Base-by-base conservation (phyloP, 257 asterid genomes). In the Gardenia jasminoides region DNA sequence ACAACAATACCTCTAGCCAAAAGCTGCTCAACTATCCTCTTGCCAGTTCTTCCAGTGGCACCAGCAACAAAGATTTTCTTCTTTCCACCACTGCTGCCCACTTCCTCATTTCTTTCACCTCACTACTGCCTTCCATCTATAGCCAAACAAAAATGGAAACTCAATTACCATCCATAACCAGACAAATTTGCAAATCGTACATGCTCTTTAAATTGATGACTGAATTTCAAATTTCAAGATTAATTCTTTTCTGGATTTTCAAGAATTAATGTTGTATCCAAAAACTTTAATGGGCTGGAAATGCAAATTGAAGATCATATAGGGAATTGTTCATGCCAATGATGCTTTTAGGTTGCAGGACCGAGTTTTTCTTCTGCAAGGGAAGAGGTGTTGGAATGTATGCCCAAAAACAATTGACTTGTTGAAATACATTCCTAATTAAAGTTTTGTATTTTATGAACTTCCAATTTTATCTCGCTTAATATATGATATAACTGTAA, bases 1-100 rank as follows among this genome's bases (percentile, higher is more conserved):
- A 95, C 98, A 73, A 91, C 89, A 89, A 93, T 93, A 0, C 99
- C 98, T 80, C 88, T 93, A 24, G 92, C 88, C 89, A 95, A 82
- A 70, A 95, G 95, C 91, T 93, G 97, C 86, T 92, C 96, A 81
- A 93, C 98, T 28, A 95, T 89, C 87, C 98, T 92, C 88, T 90
- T 93, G 15, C 99, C 99, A 16, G 99, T 94, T 79, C 84, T 93
- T 43, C 99, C 99, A 41, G 96, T 85, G 13, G 99, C 99, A 36
- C 99, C 99, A 6, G 97, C 99, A 36, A 95, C 98, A 80, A 92
- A 95, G 26, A 95, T 83, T 71, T 83, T 94, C 91, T 90, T 93
- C 80, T 86, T 93, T 80, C 76, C 81, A 31, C 30, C 58, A 3
- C 22, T 72, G n/a, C 66, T 76, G 39, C 80, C 86, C 56, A 19